A percentile compares a stretch with the other conserved stretches of the same genome.
These are phyloP conservation scores for Diaporthe aspalathi DNA, from an alignment of 2,329 filamentous ascomycete genomes.

Conservation along the genomic window DNA sequence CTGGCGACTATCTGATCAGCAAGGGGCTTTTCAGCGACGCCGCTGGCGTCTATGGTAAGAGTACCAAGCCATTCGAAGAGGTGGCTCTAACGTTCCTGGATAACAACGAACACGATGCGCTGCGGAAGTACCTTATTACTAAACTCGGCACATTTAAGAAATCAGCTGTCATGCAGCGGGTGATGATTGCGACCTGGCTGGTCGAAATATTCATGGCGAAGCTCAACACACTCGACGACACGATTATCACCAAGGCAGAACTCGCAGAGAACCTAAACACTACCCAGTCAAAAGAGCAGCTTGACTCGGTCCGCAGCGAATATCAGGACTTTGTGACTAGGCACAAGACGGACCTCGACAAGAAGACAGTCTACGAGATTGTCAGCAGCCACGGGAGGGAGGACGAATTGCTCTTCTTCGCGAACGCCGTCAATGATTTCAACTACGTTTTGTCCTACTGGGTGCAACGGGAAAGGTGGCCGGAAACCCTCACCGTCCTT, in stretches of 20 bases:
- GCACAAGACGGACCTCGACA: slow-evolving; percentile 88
- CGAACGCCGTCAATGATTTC: slow-evolving; percentile 88
- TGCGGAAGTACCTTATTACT: slow-evolving; percentile 88
- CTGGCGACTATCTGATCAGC: slow-evolving; percentile 85
- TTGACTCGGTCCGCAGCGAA: slow-evolving; percentile 78
- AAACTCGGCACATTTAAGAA: slow-evolving; percentile 88
- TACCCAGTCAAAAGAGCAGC: slow-evolving; percentile 76
- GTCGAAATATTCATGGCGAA: slow-evolving; percentile 98
- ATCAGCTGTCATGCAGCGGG: slow-evolving; percentile 87
- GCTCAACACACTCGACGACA: slow-evolving; percentile 93
- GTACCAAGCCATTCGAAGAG: slow-evolving; percentile 96
- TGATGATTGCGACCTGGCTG: slow-evolving; percentile 96
- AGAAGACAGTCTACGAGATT: slow-evolving; percentile 93
- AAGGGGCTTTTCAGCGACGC: slow-evolving; percentile 88
- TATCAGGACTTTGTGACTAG: slow-evolving; percentile 89
- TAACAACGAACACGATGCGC: slow-evolving; percentile 86
- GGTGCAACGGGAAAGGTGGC: slow-evolving; percentile 95
- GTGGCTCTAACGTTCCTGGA: slow-evolving; percentile 93
- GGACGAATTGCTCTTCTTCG: slow-evolving; percentile 91
- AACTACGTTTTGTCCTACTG: slow-evolving; percentile 97
- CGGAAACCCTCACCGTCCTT: slow-evolving; percentile 85
- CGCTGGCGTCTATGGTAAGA: slow-evolving; percentile 90
- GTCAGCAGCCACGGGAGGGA: slow-evolving; percentile 96
- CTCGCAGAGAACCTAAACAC: slow-evolving; percentile 78
- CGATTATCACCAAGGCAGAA: slow-evolving; percentile 89